A percentile compares a stretch with the other conserved stretches of the same genome.
Evolutionary conservation across 495 filamentous ascomycete species (phyloP).

Genomic region (Penicillium tannophilum): DNA sequence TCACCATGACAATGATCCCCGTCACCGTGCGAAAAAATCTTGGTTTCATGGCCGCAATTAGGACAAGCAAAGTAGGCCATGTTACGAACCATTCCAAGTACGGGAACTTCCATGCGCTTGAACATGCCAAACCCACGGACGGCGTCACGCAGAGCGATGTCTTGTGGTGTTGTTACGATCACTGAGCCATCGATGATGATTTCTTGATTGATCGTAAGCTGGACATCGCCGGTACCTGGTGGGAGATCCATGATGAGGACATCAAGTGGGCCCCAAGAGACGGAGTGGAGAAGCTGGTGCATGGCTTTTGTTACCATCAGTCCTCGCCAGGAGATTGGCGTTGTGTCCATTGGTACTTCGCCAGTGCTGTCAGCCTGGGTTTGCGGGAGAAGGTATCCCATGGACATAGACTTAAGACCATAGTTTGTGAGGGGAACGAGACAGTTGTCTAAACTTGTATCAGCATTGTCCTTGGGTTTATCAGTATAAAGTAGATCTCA

Average conservation of each 20-base stretch:
- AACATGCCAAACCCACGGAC: conserved; percentile 93
- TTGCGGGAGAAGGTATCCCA: conserved; percentile 82
- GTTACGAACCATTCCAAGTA: conserved; percentile 94
- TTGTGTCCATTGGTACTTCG: conserved; percentile 58
- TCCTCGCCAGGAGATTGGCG: conserved; percentile 92
- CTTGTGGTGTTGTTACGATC: conserved; percentile 93
- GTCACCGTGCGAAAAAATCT: conserved; percentile 67
- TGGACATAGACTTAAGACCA: conserved; percentile 96
- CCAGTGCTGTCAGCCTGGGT: conserved; percentile 27
- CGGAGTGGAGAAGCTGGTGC: conserved; percentile 91
- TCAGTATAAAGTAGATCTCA: conserved; percentile 27
- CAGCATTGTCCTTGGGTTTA: conserved; percentile 4
- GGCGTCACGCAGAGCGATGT: conserved; percentile 85
- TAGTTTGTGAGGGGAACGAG: conserved; percentile 91
- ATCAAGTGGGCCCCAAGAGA: conserved; percentile 85
- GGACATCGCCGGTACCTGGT: conserved; percentile 92
- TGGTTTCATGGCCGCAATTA: conserved; percentile 69
- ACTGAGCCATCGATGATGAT: conserved; percentile 81
- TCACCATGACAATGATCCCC: conserved; percentile 40
- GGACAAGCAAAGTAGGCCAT: conserved; percentile 90
- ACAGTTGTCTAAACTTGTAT: conserved; percentile 61
- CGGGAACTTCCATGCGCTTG: conserved; percentile 71
- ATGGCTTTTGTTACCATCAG: conserved; percentile 98
- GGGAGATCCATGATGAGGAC: conserved; percentile 89
- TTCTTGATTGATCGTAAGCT: conserved; percentile 92